Evolutionary conservation across 768 basidiomycete genomes (phyloP), one percentile per base, ranked within the genome.

Genomic region (Boletus subparvulus): DNA sequence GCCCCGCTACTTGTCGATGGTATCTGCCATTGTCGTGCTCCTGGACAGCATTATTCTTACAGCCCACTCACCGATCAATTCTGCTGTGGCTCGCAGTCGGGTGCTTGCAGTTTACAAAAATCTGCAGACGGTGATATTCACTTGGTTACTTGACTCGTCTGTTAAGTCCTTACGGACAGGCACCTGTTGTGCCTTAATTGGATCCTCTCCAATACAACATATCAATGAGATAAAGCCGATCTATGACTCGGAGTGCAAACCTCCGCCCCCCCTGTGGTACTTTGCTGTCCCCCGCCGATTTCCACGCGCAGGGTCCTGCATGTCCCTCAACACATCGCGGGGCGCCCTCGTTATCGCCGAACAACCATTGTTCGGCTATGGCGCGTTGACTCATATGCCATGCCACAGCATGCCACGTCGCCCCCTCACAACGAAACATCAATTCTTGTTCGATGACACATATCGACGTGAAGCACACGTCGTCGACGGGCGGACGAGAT

Each of bases 271-370:
- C 49, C n/a, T 41, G n/a, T 14, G 10, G 30, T 32, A 32, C 32
- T 32, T 32, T 11, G 10, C 11, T 11, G 1, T 36, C 35, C 35
- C 35, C 35, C 52, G 44, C 52, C 42, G 37, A 54, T 30, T 54
- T 54, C 37, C 53, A 54, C 53, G 53, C 19, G 6, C 36, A 54
- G 53, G 53, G 53, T 54, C 53, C 37, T 40, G 39, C 7, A n/a
- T 6, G 16, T 24, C 11, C 44, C 28, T 11, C 28, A n/a, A 7
- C 33, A 1, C 9, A n/a, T 36, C 14, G 7, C 35, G 16, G 7
- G 37, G 8, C 12, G 13, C 32, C 14, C 26, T 41, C 37, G 30
- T 41, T 46, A 56, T 46, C 14, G 10, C 52, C 33, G 54, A 28
- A 16, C 26, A 19, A 24, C 35, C 12, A 39, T 32, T 14, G 14